Evolutionary conservation across 805 yeast species (phyloP), one percentile per base, ranked within the genome.

Genomic region (Wickerhamomyces silvicola): DNA sequence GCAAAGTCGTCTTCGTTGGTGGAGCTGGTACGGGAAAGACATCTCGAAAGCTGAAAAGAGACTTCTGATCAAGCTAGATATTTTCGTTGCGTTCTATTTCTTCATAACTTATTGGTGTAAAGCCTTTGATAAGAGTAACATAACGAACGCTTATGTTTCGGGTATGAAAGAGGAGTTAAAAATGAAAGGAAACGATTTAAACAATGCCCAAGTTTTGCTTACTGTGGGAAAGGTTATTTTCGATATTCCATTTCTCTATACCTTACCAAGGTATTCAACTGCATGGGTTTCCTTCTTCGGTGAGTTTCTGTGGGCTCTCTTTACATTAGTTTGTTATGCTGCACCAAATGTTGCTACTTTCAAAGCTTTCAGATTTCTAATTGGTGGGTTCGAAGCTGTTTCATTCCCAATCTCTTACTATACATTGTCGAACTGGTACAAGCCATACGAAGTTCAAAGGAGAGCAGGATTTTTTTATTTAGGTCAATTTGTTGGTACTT

Each of bases 321-420:
- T 78, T 39, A 79, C 87, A 1, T 61, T 81, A 26, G 68, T 68
- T 10, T 60, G 70, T 22, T 75, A 65, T 46, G 63, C 62, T 38
- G 75, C 66, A 27, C 61, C 64, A 15, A 63, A 60, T 12, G 68
- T 69, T n/a, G 54, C 60, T 3, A 72, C 72, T 32, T 58, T 81
- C 26, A 69, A 74, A 52, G 86, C 70, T 2, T 57, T 75, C 32
- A 57, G 90, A 32, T 80, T 80, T 45, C 63, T 80, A 23, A 64
- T 79, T 35, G 86, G 81, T 27, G 70, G 72, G 0, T 75, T 75
- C 49, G 90, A 83, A 49, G 75, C 81, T 4, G 75, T 78, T n/a
- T 70, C 64, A 46, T 64, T 72, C 57, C 82, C 85, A 2, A 74
- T 72, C n/a, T 62, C 74, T 32, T 79, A 75, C 42, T 73, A 71